These are phyloP conservation scores for Cladophialophora bantiana DNA, from an alignment of 2,329 filamentous ascomycete species.

Conservation along the genomic window DNA sequence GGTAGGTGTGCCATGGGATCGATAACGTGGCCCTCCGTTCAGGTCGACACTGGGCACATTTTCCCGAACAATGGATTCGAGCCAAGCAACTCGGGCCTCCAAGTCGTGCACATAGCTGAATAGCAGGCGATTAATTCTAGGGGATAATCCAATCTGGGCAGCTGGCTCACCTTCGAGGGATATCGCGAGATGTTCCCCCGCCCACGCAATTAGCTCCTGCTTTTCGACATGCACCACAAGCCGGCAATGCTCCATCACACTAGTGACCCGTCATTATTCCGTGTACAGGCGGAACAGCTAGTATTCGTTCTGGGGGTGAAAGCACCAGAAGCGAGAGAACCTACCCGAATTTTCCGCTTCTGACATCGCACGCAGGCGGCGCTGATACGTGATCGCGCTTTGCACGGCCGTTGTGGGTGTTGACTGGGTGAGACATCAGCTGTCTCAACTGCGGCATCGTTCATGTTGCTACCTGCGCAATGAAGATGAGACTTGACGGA, in stretches of 20 bases:
- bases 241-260: conserved; percentile 11
- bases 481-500: not conserved
- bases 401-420: not conserved
- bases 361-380: conserved; percentile 4
- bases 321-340: not conserved
- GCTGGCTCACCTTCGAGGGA: conserved; percentile 9
- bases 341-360: too few species aligned
- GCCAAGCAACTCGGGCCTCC: conserved; percentile 5
- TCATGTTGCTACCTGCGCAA: not conserved
- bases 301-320: not conserved
- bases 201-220: conserved; percentile 9
- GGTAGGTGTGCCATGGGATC: not conserved
- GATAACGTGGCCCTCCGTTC: not conserved
- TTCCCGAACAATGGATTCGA: conserved; percentile 11
- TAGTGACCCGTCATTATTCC: conserved; percentile 4
- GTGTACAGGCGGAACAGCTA: not conserved
- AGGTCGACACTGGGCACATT: conserved; percentile 4
- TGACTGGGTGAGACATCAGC: conserved; percentile 1
- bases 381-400: conserved; percentile 9
- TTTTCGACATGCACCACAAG: conserved; percentile 12
- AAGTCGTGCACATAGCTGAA: conserved; percentile 7
- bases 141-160: not conserved
- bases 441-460: not conserved
- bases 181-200: conserved; percentile 10
- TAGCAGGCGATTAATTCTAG: not conserved